Evolutionary conservation across 352 stramenopile species (phyloP).

Genomic region (Globisporangium splendens): DNA sequence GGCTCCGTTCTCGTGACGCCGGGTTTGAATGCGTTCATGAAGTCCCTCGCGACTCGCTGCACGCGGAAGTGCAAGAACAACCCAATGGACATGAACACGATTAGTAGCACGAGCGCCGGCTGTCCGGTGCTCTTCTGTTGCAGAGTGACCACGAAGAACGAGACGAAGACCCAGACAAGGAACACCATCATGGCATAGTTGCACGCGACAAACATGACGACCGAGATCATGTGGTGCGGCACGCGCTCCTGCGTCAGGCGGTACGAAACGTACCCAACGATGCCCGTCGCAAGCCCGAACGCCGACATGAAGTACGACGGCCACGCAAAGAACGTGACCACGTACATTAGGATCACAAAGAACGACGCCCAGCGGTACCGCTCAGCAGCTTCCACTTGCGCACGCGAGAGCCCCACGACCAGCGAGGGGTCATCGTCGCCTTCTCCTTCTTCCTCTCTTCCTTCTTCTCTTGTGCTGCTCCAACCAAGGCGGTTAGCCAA

Average conservation of each 20-base stretch:
- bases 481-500: not conserved
- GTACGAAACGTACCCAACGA: slow-evolving; percentile 25
- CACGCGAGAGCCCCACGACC: slow-evolving; percentile 27
- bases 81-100: slow-evolving; percentile 16
- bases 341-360: slow-evolving; percentile 33
- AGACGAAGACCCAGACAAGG: slow-evolving; percentile 23
- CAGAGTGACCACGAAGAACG: slow-evolving; percentile 21
- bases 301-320: slow-evolving; percentile 24
- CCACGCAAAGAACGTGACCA: slow-evolving; percentile 30
- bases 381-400: slow-evolving; percentile 32
- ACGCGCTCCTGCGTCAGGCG: slow-evolving; percentile 22
- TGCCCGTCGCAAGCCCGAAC: slow-evolving; percentile 23
- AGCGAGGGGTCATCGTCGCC: slow-evolving; percentile 18
- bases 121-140: slow-evolving; percentile 11
- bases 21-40: slow-evolving; percentile 25
- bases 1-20: slow-evolving; percentile 1
- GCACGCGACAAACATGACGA: slow-evolving; percentile 26
- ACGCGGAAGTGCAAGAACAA: slow-evolving; percentile 26
- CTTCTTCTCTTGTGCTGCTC: not conserved
- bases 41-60: slow-evolving; percentile 22
- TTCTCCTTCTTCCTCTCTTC: not conserved
- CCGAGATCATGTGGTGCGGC: slow-evolving; percentile 19
- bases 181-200: slow-evolving; percentile 31
- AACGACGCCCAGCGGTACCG: slow-evolving; percentile 30
- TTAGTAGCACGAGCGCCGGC: slow-evolving; percentile 19